Percentiles rank a stretch among this genome's conserved stretches.
These are phyloP conservation scores for Earliella scabrosa DNA, from an alignment of 1,284 basidiomycete genomes.

Conservation along the genomic window DNA sequence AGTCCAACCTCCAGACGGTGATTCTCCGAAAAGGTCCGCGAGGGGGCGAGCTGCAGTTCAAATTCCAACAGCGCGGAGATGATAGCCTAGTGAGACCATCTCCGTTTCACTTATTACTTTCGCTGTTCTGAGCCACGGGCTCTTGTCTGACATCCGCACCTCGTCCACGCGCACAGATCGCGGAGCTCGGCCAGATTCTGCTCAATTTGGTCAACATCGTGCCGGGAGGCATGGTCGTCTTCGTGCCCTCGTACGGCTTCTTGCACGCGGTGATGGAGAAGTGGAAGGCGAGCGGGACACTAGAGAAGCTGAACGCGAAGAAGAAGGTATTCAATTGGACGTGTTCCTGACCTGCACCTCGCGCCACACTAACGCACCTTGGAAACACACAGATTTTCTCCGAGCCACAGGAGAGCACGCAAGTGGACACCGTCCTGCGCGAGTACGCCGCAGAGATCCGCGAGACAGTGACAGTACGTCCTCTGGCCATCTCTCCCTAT, in stretches of 20 bases:
- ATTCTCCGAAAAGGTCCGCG: conserved; percentile 82
- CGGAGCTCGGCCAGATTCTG: conserved; percentile 85
- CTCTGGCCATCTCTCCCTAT: no score
- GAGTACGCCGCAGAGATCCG: conserved; percentile 75
- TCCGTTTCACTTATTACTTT: no score
- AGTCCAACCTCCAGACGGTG: conserved; percentile 78
- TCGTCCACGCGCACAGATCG: conserved; percentile 62
- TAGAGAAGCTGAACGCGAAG: conserved; percentile 69
- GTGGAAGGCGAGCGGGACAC: conserved; percentile 70
- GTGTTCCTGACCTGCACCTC: no score
- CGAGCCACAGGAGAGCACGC: conserved; percentile 80
- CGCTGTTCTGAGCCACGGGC: no score
- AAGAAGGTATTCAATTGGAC: conserved; percentile 63
- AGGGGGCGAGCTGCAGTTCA: conserved; percentile 83
- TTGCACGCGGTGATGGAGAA: conserved; percentile 67
- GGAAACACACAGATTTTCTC: conserved; percentile 76
- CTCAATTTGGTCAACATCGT: conserved; percentile 80
- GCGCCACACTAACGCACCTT: no score
- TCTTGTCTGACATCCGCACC: no score
- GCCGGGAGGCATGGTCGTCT: conserved; percentile 91
- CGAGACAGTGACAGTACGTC: conserved; percentile 17
- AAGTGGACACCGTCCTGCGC: conserved; percentile 80
- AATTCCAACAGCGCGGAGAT: conserved; percentile 79
- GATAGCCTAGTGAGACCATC: conserved; percentile 55
- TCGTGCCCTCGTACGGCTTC: conserved; percentile 92